These are phyloP conservation scores for Nicotiana sylvestris DNA, from an alignment of 257 asterid species.

Conservation along the genomic window DNA sequence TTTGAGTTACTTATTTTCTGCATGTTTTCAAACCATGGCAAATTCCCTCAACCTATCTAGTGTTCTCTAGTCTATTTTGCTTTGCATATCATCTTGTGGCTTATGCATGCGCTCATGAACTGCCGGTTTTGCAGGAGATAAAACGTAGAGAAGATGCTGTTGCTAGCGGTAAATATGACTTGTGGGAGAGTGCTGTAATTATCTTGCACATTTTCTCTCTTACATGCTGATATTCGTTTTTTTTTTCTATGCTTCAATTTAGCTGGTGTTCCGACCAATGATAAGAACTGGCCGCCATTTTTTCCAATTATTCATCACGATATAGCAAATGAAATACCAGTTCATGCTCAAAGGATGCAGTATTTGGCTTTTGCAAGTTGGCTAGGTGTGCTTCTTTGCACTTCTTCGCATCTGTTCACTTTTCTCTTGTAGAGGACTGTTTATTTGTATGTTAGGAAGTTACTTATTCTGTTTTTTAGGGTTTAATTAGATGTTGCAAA, in stretches of 20 bases:
- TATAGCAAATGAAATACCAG: conserved; percentile 65
- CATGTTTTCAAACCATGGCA: neutral
- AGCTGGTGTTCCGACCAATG: conserved; percentile 50
- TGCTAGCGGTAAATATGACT: conserved; percentile 42
- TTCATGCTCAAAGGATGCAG: conserved; percentile 61
- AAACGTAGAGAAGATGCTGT: conserved; percentile 66
- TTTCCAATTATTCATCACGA: conserved; percentile 63
- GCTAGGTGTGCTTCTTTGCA: conserved; percentile 40
- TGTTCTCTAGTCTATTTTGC: neutral
- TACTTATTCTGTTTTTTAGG: neutral
- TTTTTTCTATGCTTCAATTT: conserved; percentile 9
- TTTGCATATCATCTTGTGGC: conserved; percentile 3
- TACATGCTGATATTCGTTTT: neutral
- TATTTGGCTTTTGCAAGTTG: conserved; percentile 69
- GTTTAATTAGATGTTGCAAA: no score
- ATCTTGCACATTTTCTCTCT: neutral
- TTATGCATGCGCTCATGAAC: conserved; percentile 11
- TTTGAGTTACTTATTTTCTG: no score
- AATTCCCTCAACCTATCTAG: neutral
- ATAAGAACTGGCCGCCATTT: conserved; percentile 64
- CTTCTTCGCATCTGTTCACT: neutral
- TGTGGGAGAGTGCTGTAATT: no score
- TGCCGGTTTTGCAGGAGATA: conserved; percentile 41
- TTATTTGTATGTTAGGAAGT: neutral
- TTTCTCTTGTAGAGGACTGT: neutral